Conservation (phyloP, 1,139 yeast genomes). For the Diutina mesorugosa region DNA sequence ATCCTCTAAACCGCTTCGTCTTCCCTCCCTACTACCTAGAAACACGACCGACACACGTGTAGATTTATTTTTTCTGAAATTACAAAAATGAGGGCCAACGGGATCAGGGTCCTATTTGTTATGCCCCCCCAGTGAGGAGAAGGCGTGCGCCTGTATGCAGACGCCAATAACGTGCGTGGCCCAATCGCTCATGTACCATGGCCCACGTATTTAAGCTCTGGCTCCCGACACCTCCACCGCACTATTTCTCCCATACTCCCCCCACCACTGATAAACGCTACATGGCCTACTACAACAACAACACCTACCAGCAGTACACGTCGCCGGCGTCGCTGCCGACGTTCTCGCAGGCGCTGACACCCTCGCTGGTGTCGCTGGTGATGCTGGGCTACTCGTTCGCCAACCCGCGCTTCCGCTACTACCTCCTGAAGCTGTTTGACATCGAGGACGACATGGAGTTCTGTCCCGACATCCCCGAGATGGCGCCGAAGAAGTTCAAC, state of each 20-base stretch:
- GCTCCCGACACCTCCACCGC: background rate
- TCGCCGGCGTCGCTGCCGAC: constrained; percentile 1
- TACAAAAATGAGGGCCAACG: background rate
- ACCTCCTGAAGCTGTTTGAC: constrained; percentile 47
- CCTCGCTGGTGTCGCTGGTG: constrained; percentile 6
- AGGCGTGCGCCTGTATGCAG: background rate
- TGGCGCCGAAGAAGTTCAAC: constrained; percentile 26
- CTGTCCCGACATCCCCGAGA: constrained; percentile 41
- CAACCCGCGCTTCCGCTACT: constrained; percentile 31
- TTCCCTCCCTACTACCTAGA: no score
- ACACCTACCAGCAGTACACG: constrained; percentile 1
- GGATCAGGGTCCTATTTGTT: background rate
- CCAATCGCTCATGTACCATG: background rate
- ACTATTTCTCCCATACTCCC: background rate
- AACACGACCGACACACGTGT: no score
- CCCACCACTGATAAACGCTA: background rate
- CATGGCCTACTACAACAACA: constrained; percentile 2
- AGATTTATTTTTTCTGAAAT: background rate
- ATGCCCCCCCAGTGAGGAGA: background rate
- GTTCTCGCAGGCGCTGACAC: constrained; percentile 1
- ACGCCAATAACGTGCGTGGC: background rate
- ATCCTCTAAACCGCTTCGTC: no score
- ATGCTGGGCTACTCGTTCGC: constrained; percentile 23
- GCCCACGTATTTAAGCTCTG: background rate
- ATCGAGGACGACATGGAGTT: constrained; percentile 55